phyloP scores from a whole-genome alignment of 495 filamentous ascomycete species.

The Daldinia loculata region DNA sequence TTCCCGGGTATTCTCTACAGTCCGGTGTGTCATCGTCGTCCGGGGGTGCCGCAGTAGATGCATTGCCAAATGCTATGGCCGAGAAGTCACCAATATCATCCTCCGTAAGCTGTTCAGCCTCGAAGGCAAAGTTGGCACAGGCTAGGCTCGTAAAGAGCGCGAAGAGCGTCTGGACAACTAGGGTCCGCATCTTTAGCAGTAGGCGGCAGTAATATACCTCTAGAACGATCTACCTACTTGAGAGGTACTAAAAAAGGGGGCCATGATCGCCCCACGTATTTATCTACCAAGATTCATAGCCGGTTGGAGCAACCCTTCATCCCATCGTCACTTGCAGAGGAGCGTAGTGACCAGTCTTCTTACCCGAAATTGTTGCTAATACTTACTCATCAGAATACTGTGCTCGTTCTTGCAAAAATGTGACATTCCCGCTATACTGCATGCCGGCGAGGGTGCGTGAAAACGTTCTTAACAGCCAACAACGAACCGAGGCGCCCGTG shows the following conservation, averaged over 20 bases:
- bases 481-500: background rate
- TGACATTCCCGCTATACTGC: conserved; percentile 3
- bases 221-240: conserved; percentile 1
- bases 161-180: conserved; percentile 12
- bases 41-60: conserved; percentile 7
- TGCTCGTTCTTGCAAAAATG: conserved; percentile 8
- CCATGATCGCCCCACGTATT: background rate
- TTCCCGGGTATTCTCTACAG: conserved; percentile 63
- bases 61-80: conserved; percentile 46
- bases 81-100: conserved; percentile 44
- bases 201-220: background rate
- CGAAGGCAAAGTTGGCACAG: conserved; percentile 49
- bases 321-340: background rate
- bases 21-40: conserved; percentile 8
- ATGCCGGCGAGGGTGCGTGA: background rate
- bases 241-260: background rate
- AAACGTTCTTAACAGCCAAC: background rate
- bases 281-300: conserved; percentile 8
- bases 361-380: background rate
- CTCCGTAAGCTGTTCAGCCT: conserved; percentile 47
- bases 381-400: conserved; percentile 4
- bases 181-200: conserved; percentile 13
- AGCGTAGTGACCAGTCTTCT: background rate
- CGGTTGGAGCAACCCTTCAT: conserved; percentile 2
- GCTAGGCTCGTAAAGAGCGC: conserved; percentile 9